Conservation (phyloP, 169 alveolate genomes). For the Cryptosporidium xiaoi region DNA sequence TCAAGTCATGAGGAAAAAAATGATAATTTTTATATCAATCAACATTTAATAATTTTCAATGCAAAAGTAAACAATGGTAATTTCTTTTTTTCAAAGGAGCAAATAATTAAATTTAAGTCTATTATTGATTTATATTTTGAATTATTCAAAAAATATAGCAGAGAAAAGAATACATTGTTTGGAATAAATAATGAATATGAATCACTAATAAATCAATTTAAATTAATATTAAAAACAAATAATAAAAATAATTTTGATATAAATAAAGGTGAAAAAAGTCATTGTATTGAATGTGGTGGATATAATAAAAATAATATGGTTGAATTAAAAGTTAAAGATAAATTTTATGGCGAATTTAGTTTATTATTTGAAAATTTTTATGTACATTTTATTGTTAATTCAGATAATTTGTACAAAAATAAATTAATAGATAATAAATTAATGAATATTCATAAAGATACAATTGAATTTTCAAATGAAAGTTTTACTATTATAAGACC, state of each 20-base stretch:
- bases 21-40: neutral
- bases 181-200: slow-evolving; percentile 17
- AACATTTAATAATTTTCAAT: neutral
- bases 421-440: slow-evolving; percentile 14
- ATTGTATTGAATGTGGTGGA: slow-evolving; percentile 35
- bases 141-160: slow-evolving; percentile 5
- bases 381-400: slow-evolving; percentile 16
- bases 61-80: slow-evolving; percentile 29
- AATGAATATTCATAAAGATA: slow-evolving; percentile 29
- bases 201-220: slow-evolving; percentile 7
- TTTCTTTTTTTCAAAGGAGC: slow-evolving; percentile 32
- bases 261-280: neutral
- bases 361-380: slow-evolving; percentile 33
- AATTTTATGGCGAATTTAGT: slow-evolving; percentile 22
- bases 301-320: neutral
- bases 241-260: neutral
- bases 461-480: slow-evolving; percentile 52
- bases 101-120: slow-evolving; percentile 3
- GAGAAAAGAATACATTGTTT: slow-evolving; percentile 19
- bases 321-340: slow-evolving; percentile 1
- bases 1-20: neutral
- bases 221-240: neutral
- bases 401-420: slow-evolving; percentile 23
- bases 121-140: neutral
- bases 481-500: slow-evolving; percentile 68